Conservation (phyloP, 805 yeast genomes). For the Nakazawaea wickerhamii region DNA sequence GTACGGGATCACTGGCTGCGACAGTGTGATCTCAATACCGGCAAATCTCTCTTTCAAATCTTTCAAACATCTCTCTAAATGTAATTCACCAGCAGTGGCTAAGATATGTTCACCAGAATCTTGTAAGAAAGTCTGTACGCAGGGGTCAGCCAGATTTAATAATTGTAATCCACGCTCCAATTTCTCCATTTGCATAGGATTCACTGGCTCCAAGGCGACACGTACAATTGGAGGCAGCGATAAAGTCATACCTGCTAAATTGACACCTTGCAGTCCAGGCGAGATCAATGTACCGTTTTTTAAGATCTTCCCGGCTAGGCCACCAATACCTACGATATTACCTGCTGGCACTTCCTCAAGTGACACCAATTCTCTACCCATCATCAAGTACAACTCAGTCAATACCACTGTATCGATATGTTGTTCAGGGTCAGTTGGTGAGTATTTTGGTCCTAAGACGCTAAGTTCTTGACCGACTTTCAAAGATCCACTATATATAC, state of each 20-base stretch:
- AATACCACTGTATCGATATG: conserved; percentile 54
- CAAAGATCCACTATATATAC: conserved; percentile 84
- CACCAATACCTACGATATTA: conserved; percentile 89
- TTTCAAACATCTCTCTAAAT: conserved; percentile 88
- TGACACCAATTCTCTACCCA: conserved; percentile 88
- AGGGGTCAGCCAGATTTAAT: conserved; percentile 88
- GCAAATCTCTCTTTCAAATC: conserved; percentile 91
- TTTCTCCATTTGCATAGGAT: conserved; percentile 72
- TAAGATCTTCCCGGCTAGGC: conserved; percentile 73
- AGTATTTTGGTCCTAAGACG: conserved; percentile 83
- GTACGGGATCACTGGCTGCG: conserved; percentile 92
- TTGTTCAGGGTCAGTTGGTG: conserved; percentile 56
- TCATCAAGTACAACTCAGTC: conserved; percentile 68
- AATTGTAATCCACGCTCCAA: conserved; percentile 74
- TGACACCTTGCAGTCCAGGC: conserved; percentile 55
- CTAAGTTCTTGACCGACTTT: conserved; percentile 68
- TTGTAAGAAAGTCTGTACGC: conserved; percentile 79
- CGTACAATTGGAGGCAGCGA: conserved; percentile 88
- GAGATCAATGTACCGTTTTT: conserved; percentile 82
- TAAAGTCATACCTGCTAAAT: conserved; percentile 68
- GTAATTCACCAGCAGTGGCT: conserved; percentile 95
- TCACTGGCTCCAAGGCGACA: conserved; percentile 92
- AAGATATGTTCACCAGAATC: conserved; percentile 91
- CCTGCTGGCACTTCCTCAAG: conserved; percentile 88
- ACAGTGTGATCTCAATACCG: conserved; percentile 76